Evolutionary conservation across 176 grass and related monocot species (phyloP), one percentile per base, ranked within the genome.

Genomic region (Coix lacrymajobi): DNA sequence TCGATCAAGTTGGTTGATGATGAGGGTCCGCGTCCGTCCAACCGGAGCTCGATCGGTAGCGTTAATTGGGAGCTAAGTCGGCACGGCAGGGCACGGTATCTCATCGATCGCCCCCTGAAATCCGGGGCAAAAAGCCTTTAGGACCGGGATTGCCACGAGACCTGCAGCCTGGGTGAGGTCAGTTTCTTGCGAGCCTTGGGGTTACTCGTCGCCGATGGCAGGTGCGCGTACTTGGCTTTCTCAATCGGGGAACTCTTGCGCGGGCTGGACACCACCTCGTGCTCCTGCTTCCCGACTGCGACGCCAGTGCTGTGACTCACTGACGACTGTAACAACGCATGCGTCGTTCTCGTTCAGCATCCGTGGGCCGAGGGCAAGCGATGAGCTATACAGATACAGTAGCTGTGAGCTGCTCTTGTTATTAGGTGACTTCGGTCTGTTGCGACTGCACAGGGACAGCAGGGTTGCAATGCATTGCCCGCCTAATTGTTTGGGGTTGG

Each of bases 331-430:
- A 77, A 71, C 43, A 25, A 45, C 29, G 54, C 29, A 41, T 36
- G 72, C 72, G 71, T 66, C 43, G 81, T 81, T 82, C 83, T 73
- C 43, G 81, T 81, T 82, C 88, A 45, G 24, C 12, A 22, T 54
- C 48, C 1, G 64, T 60, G 56, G 56, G 56, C 56, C 56, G 49
- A 81, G 87, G 68, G 76, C 62, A 62, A 13, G 32, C 2, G 20
- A 17, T 37, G 36, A 11, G 22, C 54, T 25, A 58, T 58, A n/a
- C n/a, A n/a, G n/a, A n/a, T n/a, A n/a, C n/a, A n/a, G n/a, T n/a
- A 56, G 20, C 20, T 56, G 43, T 3, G 51, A 56, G 20, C 20
- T 56, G 52, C 49, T 7, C 6, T 22, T 52, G 19, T 13, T n/a
- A n/a, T n/a, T n/a, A n/a, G n/a, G n/a, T n/a, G n/a, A n/a, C n/a